Evolutionary conservation across 352 stramenopile genomes (phyloP).

Genomic region (Globisporangium apiculatum): DNA sequence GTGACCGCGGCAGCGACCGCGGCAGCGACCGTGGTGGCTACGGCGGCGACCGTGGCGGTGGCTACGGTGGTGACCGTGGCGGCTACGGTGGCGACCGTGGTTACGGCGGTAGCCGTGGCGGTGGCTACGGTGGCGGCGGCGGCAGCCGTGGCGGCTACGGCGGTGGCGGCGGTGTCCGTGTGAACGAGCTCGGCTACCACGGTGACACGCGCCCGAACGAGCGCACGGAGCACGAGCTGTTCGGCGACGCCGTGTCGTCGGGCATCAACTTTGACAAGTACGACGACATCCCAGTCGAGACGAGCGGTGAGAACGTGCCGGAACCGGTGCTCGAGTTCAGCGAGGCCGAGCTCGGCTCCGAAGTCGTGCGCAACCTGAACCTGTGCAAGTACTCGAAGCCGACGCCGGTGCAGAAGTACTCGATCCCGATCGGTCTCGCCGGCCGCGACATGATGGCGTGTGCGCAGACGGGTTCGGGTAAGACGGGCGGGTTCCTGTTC

Average conservation of each 20-base stretch:
- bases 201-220: slow-evolving; percentile 90
- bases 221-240: slow-evolving; percentile 91
- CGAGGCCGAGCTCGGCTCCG: slow-evolving; percentile 85
- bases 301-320: slow-evolving; percentile 90
- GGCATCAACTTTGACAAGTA: slow-evolving; percentile 99
- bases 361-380: slow-evolving; percentile 90
- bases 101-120: slow-evolving; percentile 37
- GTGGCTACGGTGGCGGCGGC: slow-evolving; percentile 20
- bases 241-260: slow-evolving; percentile 89
- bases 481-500: slow-evolving; percentile 96
- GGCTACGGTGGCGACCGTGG: slow-evolving; percentile 25
- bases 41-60: slow-evolving; percentile 24
- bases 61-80: slow-evolving; percentile 18
- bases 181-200: slow-evolving; percentile 97
- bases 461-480: slow-evolving; percentile 97
- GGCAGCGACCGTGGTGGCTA: slow-evolving; percentile 17
- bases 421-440: slow-evolving; percentile 92
- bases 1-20: slow-evolving; percentile 17
- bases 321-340: slow-evolving; percentile 90
- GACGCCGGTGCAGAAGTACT: slow-evolving; percentile 99
- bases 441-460: slow-evolving; percentile 99
- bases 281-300: slow-evolving; percentile 97
- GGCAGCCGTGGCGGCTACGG: slow-evolving; percentile 26
- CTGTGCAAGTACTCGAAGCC: slow-evolving; percentile 94
- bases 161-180: slow-evolving; percentile 43